Base-by-base conservation (phyloP, 768 basidiomycete species). In the Suillus bovinus region DNA sequence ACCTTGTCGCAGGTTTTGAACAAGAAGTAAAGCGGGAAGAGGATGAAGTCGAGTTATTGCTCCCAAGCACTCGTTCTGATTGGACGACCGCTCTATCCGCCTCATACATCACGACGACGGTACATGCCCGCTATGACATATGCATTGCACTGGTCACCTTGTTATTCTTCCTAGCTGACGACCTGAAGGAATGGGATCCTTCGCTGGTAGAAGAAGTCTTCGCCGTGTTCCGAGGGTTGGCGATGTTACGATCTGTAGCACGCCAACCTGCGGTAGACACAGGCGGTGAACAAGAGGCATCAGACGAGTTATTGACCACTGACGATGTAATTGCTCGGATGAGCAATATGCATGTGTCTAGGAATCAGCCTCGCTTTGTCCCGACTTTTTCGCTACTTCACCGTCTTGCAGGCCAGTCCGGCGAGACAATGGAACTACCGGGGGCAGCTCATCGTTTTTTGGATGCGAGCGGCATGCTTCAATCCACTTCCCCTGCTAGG, bases 101-200 rank as follows among this genome's bases (percentile, higher is more conserved):
- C 29, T 78, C 83, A 34, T 94, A 91, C 71, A 78, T 84, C 39
- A 78, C 80, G 17, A 82, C 81, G 57, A 82, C 89, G 5, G 78
- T 91, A 52, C 81, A 86, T 64, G 91, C 88, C 14, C 82, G 93
- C 71, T 92, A 93, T 71, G 89, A 92, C 59, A 79, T 93, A 36
- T 85, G 85, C 63, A 78, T 91, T 24, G 81, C 85, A 13, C 75
- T 94, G 50, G 76, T 91, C 57, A 81, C 82, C 27, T 73, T 93
- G 31, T 79, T 93, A 20, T 87, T 91, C 71, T 91, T 91, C 78
- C 78, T 90, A 57, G 80, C 85, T 8, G 85, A 87, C 29, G 83
- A 86, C 42, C 74, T 89, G n/a, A 75, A 77, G 39, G 75, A 79
- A 38, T 89, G 89, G 86, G 85, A 88, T 69, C 84, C 85, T 20